phyloP scores from a whole-genome alignment of 2,329 filamentous ascomycete species.

The Dothiorella sarmentorum region DNA sequence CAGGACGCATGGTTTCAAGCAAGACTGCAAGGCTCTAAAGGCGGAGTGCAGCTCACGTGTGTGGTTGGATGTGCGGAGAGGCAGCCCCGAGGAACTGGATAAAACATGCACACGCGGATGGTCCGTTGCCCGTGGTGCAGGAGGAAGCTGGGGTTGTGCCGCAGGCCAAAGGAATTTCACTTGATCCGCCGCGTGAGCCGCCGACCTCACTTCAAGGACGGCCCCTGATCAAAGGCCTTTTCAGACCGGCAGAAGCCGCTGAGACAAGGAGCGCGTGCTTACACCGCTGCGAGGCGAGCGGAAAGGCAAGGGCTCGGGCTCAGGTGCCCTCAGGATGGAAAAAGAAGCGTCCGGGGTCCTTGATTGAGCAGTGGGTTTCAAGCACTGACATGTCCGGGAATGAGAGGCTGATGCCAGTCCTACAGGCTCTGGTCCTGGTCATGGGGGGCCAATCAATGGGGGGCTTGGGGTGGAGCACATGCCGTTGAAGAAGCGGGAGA shows the following conservation, averaged over 20 bases:
- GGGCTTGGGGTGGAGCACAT: constrained; percentile 11
- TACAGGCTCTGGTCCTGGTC: background rate
- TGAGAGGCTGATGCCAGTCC: background rate
- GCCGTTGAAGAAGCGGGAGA: constrained; percentile 16
- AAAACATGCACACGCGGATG: constrained; percentile 1
- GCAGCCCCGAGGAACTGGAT: background rate
- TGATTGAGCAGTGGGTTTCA: background rate
- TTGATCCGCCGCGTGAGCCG: constrained; percentile 2
- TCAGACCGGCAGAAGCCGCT: constrained; percentile 1
- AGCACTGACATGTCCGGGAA: background rate
- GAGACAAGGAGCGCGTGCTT: constrained; percentile 5
- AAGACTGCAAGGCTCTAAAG: background rate
- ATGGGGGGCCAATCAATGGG: background rate
- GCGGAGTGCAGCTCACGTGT: constrained; percentile 12
- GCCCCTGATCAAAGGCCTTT: background rate
- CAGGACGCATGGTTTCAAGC: constrained; percentile 2
- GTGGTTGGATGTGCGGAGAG: background rate
- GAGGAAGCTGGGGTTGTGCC: background rate
- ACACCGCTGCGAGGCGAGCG: constrained; percentile 5
- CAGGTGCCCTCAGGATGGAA: background rate
- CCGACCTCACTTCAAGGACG: background rate
- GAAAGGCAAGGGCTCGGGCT: background rate
- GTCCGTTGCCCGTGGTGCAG: background rate
- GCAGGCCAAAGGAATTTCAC: background rate
- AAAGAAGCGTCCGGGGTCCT: background rate